Evolutionary conservation across 2,329 filamentous ascomycete genomes (phyloP).

Genomic region (Teratosphaeria zuluensis): DNA sequence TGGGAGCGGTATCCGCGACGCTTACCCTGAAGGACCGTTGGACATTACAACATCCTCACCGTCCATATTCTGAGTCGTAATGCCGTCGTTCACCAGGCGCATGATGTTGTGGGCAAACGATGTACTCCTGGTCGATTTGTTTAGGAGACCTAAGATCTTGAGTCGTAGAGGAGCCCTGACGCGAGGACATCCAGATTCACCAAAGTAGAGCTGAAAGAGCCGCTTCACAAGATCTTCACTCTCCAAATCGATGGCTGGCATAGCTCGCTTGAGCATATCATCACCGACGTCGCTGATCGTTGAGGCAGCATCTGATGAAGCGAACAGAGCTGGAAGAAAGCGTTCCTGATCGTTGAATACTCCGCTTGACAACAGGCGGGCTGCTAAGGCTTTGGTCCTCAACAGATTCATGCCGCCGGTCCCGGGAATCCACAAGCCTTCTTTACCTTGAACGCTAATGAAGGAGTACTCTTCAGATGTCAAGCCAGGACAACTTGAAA

Average conservation of each 20-base stretch:
- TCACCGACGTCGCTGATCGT: slow-evolving; percentile 77
- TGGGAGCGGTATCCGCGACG: not conserved
- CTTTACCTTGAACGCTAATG: slow-evolving; percentile 55
- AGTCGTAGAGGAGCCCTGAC: slow-evolving; percentile 63
- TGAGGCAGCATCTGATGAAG: slow-evolving; percentile 72
- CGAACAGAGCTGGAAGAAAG: slow-evolving; percentile 74
- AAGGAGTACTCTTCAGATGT: slow-evolving; percentile 59
- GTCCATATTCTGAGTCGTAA: slow-evolving; percentile 35
- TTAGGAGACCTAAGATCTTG: slow-evolving; percentile 64
- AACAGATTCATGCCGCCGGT: slow-evolving; percentile 55
- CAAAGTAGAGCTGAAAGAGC: slow-evolving; percentile 65
- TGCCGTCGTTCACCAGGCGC: slow-evolving; percentile 57
- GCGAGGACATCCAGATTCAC: slow-evolving; percentile 39
- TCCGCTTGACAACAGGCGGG: slow-evolving; percentile 69
- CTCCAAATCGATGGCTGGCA: slow-evolving; percentile 61
- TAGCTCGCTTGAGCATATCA: slow-evolving; percentile 73
- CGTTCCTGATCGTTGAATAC: slow-evolving; percentile 77
- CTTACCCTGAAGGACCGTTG: slow-evolving; percentile 18
- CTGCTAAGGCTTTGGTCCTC: slow-evolving; percentile 59
- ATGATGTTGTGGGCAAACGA: slow-evolving; percentile 59
- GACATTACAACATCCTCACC: slow-evolving; percentile 25
- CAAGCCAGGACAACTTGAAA: slow-evolving; percentile 48
- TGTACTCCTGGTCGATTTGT: slow-evolving; percentile 66
- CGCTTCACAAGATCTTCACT: slow-evolving; percentile 51
- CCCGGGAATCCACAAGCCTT: slow-evolving; percentile 57